Percentiles rank a stretch among this genome's conserved stretches.
These are phyloP conservation scores for Globisporangium irregulare DNA, from an alignment of 352 stramenopile species.

Conservation along the genomic window DNA sequence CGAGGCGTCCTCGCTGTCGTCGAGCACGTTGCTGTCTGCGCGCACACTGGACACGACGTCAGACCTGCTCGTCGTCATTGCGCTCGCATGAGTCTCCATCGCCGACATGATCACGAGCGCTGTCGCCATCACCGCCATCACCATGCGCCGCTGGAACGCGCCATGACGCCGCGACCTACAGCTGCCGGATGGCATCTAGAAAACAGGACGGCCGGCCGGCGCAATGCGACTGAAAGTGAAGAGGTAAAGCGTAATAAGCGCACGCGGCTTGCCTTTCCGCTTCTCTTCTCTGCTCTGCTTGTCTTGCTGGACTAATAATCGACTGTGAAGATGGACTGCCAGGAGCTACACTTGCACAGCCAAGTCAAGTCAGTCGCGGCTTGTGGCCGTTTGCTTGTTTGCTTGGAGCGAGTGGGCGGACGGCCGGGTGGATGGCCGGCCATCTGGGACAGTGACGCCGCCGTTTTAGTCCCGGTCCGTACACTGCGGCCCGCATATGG, in stretches of 20 bases:
- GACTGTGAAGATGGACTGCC: not conserved
- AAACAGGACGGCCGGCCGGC: not conserved
- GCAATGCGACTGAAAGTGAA: not conserved
- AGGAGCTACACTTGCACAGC: not conserved
- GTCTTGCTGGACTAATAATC: not conserved
- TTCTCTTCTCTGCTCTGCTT: not conserved
- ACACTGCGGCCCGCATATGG: not conserved
- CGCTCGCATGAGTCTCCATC: not conserved
- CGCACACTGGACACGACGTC: slow-evolving; percentile 12
- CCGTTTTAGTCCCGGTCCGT: not conserved
- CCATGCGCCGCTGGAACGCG: not conserved
- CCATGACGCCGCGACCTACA: slow-evolving; percentile 2
- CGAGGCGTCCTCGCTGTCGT: not conserved
- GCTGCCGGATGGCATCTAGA: slow-evolving; percentile 6
- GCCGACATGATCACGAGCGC: not conserved
- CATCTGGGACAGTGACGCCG: not conserved
- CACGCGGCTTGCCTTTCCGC: not conserved
- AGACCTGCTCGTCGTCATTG: not conserved
- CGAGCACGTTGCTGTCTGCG: slow-evolving; percentile 5
- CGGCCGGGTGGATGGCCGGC: not conserved
- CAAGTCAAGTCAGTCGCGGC: not conserved
- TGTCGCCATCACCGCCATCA: not conserved
- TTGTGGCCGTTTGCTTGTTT: not conserved
- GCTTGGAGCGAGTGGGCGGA: not conserved
- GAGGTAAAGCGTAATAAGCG: not conserved